Evolutionary conservation across 257 asterid species (phyloP), one percentile per base, ranked within the genome.

Genomic region (Ocimum tenuiflorum): DNA sequence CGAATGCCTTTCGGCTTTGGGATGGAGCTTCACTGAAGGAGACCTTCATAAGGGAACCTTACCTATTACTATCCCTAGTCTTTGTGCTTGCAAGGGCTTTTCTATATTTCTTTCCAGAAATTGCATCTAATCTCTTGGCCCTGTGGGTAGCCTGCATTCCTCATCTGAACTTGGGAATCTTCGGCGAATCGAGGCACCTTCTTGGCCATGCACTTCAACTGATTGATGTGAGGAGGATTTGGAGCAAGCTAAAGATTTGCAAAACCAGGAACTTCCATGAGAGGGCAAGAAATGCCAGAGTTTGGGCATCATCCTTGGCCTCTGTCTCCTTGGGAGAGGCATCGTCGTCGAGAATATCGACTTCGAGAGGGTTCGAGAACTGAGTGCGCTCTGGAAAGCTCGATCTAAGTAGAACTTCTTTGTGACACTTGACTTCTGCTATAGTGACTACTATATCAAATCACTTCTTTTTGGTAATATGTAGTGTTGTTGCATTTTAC

Each of bases 261-360:
- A 89, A 86, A 77, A 73, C 80, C 20, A 79, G 91, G 65, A 89
- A 79, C 79, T 79, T 89, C 65, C 91, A 74, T 29, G 67, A 49
- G 53, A 84, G 95, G 12, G 91, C 95, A 1, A 73, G 81, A 76
- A 86, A 76, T 69, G 94, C 94, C 47, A 75, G 82, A 68, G 94
- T 87, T 45, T 89, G 95, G 96, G 96, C 95, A 8, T 89, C 88
- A 0, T 88, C 95, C 12, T 67, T 88, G 69, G 83, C 96, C 14
- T 84, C 92, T 0, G 88, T 87, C 15, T 87, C 95, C 14, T 58
- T 83, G 63, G 89, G 91, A 33, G 75, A 84, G 77, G 51, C 91
- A 0, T 76, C 91, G 14, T 59, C 85, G 2, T 60, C 89, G 3
- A 75, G 82, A 75, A 56, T 73, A 53, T 73, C 81, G 50, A 55